A percentile compares a stretch with the other conserved stretches of the same genome.
These are phyloP conservation scores for Leptosphaerulina australis DNA, from an alignment of 2,329 filamentous ascomycete genomes.

Conservation along the genomic window DNA sequence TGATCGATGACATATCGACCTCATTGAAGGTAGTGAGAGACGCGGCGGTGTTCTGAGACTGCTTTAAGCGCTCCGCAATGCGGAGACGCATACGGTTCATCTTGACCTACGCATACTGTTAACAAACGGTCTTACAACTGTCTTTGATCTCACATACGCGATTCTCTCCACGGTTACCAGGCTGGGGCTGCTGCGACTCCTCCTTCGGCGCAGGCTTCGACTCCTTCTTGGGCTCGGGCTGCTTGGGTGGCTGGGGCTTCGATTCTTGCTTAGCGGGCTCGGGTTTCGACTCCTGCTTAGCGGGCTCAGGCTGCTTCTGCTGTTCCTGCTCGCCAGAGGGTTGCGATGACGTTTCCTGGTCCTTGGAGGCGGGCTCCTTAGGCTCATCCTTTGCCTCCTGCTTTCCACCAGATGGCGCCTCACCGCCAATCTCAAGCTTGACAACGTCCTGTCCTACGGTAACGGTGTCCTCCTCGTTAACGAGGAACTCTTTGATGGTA, in stretches of 20 bases:
- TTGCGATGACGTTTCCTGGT: slow-evolving; percentile 63
- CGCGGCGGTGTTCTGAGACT: slow-evolving; percentile 97
- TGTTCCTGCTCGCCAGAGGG: slow-evolving; percentile 58
- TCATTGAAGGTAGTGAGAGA: slow-evolving; percentile 99
- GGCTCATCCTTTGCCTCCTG: slow-evolving; percentile 62
- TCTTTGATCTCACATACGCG: slow-evolving; percentile 66
- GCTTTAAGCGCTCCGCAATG: slow-evolving; percentile 97
- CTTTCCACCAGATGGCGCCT: slow-evolving; percentile 59
- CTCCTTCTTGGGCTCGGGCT: slow-evolving; percentile 31
- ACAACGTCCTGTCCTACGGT: slow-evolving; percentile 90
- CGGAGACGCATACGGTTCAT: slow-evolving; percentile 99
- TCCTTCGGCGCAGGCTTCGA: slow-evolving; percentile 38
- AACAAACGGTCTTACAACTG: slow-evolving; percentile 6
- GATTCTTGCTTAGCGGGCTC: slow-evolving; percentile 49
- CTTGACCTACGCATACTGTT: slow-evolving; percentile 72
- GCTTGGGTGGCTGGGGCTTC: slow-evolving; percentile 45
- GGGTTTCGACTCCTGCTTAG: slow-evolving; percentile 51
- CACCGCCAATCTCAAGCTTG: slow-evolving; percentile 74
- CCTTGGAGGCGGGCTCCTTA: slow-evolving; percentile 64
- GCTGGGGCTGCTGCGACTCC: slow-evolving; percentile 48
- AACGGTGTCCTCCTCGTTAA: slow-evolving; percentile 93
- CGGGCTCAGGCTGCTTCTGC: slow-evolving; percentile 47
- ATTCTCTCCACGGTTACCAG: slow-evolving; percentile 83
- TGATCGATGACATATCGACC: slow-evolving; percentile 97
- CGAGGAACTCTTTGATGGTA: slow-evolving; percentile 88